Evolutionary conservation across 2,329 filamentous ascomycete species (phyloP).

Genomic region (Cytospora mali): DNA sequence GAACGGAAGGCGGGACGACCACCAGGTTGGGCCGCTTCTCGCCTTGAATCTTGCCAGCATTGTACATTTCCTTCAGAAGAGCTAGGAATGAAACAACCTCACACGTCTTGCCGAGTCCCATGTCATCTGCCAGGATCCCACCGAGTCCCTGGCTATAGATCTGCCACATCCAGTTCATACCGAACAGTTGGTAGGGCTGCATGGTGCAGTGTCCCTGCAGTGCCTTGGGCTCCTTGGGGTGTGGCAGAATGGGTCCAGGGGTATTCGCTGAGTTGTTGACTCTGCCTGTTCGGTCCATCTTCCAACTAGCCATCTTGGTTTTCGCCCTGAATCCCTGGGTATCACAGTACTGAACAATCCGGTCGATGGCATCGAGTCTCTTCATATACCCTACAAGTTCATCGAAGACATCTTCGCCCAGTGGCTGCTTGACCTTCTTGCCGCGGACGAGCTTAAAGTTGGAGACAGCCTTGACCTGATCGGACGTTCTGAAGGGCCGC

Average conservation of each 20-base stretch:
- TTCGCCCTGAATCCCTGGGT: constrained; percentile 63
- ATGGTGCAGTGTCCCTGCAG: constrained; percentile 78
- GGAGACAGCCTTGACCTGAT: constrained; percentile 60
- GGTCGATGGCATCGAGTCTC: constrained; percentile 81
- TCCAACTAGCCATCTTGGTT: constrained; percentile 50
- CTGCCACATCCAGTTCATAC: constrained; percentile 90
- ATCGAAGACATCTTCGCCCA: constrained; percentile 57
- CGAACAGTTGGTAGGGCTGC: constrained; percentile 93
- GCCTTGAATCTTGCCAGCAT: constrained; percentile 33
- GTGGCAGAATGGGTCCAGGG: constrained; percentile 46
- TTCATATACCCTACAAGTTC: constrained; percentile 70
- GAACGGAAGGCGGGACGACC: constrained; percentile 88
- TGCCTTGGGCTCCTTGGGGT: constrained; percentile 67
- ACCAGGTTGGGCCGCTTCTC: constrained; percentile 75
- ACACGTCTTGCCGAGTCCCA: constrained; percentile 95
- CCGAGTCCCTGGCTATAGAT: constrained; percentile 79
- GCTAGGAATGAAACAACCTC: constrained; percentile 93
- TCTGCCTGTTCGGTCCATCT: constrained; percentile 51
- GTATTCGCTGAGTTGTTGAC: constrained; percentile 37
- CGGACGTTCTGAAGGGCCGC: constrained; percentile 72
- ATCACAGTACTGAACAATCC: constrained; percentile 77
- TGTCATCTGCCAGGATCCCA: constrained; percentile 94
- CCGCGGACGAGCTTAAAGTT: constrained; percentile 49
- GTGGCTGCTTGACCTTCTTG: constrained; percentile 50
- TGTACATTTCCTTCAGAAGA: constrained; percentile 71